A percentile compares a stretch with the other conserved stretches of the same genome.
These are phyloP conservation scores for Puccinia polysora DNA, from an alignment of 1,284 basidiomycete species.

Conservation along the genomic window DNA sequence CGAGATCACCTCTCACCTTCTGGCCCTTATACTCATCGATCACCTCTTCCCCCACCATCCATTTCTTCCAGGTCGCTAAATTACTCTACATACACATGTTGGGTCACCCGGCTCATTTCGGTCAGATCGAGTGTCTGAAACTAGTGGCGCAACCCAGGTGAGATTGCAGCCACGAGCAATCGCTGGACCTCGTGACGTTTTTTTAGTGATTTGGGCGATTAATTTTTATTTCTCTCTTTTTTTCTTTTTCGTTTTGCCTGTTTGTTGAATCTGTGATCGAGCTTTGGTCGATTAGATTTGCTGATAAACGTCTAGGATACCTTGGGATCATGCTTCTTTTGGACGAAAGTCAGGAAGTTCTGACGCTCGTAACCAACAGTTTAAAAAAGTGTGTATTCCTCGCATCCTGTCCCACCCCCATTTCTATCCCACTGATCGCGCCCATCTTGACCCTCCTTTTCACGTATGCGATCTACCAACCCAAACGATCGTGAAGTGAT, in stretches of 20 bases:
- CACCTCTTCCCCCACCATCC: slow-evolving; percentile 47
- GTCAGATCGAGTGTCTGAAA: slow-evolving; percentile 99
- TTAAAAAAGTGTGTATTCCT: slow-evolving; percentile 92
- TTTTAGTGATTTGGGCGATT: background rate
- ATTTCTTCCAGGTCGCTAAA: slow-evolving; percentile 97
- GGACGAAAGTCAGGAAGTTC: slow-evolving; percentile 96
- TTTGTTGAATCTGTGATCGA: background rate
- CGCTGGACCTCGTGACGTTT: background rate
- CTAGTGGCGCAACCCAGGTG: slow-evolving; percentile 88
- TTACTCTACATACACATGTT: slow-evolving; percentile 99
- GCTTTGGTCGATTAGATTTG: slow-evolving; percentile 58
- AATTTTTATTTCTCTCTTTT: background rate
- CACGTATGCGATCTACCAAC: background rate
- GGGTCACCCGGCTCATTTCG: slow-evolving; percentile 97
- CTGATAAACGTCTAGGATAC: slow-evolving; percentile 94
- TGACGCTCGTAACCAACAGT: slow-evolving; percentile 96
- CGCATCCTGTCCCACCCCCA: slow-evolving; percentile 6
- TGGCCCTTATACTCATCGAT: background rate
- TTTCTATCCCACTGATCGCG: slow-evolving; percentile 11
- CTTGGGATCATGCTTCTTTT: slow-evolving; percentile 95
- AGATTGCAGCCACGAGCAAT: background rate
- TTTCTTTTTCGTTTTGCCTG: too few species aligned
- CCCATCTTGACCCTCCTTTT: background rate
- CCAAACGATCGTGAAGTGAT: slow-evolving; percentile 69
- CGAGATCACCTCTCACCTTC: background rate